Base-by-base conservation (phyloP, 2,329 filamentous ascomycete species). In the Curvularia hawaiiensis region DNA sequence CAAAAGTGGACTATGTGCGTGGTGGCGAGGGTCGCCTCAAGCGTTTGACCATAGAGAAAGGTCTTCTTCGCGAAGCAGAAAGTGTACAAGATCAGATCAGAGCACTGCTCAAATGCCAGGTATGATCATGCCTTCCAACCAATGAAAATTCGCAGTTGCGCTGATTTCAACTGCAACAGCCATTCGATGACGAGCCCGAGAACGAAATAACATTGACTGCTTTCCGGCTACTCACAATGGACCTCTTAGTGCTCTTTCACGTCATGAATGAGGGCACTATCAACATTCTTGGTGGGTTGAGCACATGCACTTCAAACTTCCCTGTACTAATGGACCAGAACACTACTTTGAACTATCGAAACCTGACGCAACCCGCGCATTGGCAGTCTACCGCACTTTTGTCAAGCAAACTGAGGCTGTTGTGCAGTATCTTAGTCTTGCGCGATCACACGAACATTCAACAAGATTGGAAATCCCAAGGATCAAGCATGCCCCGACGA, bases 281-380 rank as follows among this genome's bases (percentile, higher is more conserved):
- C 79, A 97, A 96, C 77, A 92, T 99, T 58, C 81, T 99, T 56
- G 92, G 94, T 96, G 81, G 64, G 86, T 72, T 9, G 35, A 33
- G 14, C 33, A 39, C 14, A 6, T 20, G 14, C 24, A 9, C 26
- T 31, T 35, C 40, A 10, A 12, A 5, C 10, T 46, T 12, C 39
- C 14, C 33, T 11, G 9, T 59, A 47, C 67, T 77, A 41, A 75
- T 44, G 3, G 30, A 26, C 22, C 62, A 96, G 92, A 95, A 68
- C 91, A 96, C 77, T 99, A 98, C 77, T 99, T 99, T 70, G 95
- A 99, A 79, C 94, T 99, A 90, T 97, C 95, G 50, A 91, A 91
- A 71, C 84, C 91, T 26, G 95, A 99, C 77, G 96, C 95, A 58
- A 92, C 97, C 75, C 86, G 93, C 62, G 92, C 95, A 56, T 87